Percentiles rank a stretch among this genome's conserved stretches.
Evolutionary conservation across 768 basidiomycete species (phyloP).

Genomic region (Boletus reticulatus): DNA sequence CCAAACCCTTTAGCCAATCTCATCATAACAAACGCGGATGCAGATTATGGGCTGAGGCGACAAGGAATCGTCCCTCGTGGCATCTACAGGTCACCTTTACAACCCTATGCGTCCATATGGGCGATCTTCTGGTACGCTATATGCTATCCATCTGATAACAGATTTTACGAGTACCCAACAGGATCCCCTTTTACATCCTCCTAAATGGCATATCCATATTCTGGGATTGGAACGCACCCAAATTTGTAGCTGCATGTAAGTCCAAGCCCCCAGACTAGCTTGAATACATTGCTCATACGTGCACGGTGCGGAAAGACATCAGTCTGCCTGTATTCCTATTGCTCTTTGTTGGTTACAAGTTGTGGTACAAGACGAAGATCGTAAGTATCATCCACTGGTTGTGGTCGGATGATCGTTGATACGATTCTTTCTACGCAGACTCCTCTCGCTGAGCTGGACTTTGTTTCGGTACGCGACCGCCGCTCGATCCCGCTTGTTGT

Average conservation of each 20-base stretch:
- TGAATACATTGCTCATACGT: not conserved
- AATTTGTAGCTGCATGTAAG: conserved; percentile 46
- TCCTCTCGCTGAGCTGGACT: conserved; percentile 56
- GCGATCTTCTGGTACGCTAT: conserved; percentile 61
- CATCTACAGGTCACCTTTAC: conserved; percentile 61
- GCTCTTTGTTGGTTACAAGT: conserved; percentile 45
- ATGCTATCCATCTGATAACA: conserved; percentile 25
- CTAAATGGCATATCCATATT: conserved; percentile 59
- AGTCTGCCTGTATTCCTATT: conserved; percentile 40
- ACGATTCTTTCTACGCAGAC: not conserved
- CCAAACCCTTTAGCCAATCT: conserved; percentile 32
- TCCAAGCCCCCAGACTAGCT: not conserved
- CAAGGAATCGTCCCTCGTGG: conserved; percentile 55
- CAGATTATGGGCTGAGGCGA: conserved; percentile 15
- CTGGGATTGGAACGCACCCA: conserved; percentile 55
- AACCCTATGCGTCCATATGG: conserved; percentile 71
- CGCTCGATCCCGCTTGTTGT: not conserved
- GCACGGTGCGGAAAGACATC: conserved; percentile 34
- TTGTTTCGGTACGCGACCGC: conserved; percentile 51
- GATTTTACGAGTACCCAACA: conserved; percentile 21
- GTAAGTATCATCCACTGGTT: conserved; percentile 2
- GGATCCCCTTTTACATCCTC: conserved; percentile 50
- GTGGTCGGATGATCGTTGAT: not conserved
- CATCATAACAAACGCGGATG: not conserved
- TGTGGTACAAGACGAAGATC: conserved; percentile 25